These are phyloP conservation scores for Draba incana DNA, from an alignment of 345 rosid genomes.

Conservation along the genomic window DNA sequence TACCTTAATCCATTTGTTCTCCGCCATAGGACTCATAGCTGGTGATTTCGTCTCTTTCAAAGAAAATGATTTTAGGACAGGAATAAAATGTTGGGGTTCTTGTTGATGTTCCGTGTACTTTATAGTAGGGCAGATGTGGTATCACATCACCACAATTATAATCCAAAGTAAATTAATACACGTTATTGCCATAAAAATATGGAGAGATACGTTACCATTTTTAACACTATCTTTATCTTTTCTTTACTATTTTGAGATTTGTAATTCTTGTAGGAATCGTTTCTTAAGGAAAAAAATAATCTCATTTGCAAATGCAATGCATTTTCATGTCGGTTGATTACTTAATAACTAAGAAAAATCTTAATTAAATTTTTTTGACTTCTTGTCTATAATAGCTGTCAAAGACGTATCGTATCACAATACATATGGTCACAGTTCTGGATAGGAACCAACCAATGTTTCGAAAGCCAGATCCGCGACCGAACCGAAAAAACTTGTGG, in stretches of 20 bases:
- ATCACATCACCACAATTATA: conserved; percentile 12
- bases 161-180: neutral
- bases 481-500: too few relatives aligned
- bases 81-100: neutral
- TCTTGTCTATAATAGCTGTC: neutral
- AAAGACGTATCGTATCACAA: neutral
- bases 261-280: neutral
- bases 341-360: conserved; percentile 11
- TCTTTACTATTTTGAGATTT: neutral
- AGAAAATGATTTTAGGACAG: neutral
- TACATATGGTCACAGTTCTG: neutral
- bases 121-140: conserved; percentile 9
- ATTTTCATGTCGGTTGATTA: neutral
- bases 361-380: neutral
- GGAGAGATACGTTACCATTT: conserved; percentile 28
- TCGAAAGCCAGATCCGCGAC: too few relatives aligned
- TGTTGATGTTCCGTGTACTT: conserved; percentile 1
- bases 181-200: neutral
- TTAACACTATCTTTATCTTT: conserved; percentile 1
- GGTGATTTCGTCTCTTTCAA: too few relatives aligned
- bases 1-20: conserved; percentile 40
- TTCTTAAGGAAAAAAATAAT: neutral
- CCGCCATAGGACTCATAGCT: conserved; percentile 29
- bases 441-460: conserved; percentile 17
- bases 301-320: neutral